Conservation (phyloP, 345 rosid genomes). For the Hypericum androsaemum region DNA sequence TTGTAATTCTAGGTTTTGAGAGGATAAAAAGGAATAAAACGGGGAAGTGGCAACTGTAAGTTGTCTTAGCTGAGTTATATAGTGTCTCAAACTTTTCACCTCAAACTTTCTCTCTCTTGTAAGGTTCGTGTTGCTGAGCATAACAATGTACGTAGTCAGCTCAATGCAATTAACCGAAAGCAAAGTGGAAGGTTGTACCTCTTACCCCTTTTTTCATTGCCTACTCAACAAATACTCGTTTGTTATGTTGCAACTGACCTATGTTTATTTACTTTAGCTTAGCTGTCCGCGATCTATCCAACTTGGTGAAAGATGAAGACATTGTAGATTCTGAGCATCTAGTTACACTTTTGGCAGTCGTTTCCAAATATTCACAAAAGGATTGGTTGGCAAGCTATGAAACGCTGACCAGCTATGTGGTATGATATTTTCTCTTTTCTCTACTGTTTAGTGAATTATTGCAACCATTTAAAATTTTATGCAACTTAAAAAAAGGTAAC, state of each 20-base stretch:
- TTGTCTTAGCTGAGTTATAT: not conserved
- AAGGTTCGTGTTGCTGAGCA: constrained; percentile 96
- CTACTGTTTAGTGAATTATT: not conserved
- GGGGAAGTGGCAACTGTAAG: not conserved
- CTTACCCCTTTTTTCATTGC: not conserved
- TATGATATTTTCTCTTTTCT: constrained; percentile 27
- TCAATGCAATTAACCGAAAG: constrained; percentile 87
- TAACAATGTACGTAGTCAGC: constrained; percentile 88
- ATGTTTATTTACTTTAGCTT: constrained; percentile 48
- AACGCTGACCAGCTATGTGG: constrained; percentile 87
- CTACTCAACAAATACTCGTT: not conserved
- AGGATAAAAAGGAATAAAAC: too few species aligned
- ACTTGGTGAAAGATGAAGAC: constrained; percentile 86
- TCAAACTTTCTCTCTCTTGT: constrained; percentile 2
- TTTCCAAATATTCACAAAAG: constrained; percentile 95
- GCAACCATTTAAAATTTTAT: not conserved
- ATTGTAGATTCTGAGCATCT: constrained; percentile 75
- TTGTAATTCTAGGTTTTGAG: too few species aligned
- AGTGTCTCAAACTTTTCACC: not conserved
- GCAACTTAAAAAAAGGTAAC: too few species aligned
- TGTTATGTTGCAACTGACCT: constrained; percentile 11
- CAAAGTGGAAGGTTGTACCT: constrained; percentile 82
- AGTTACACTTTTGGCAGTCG: constrained; percentile 70
- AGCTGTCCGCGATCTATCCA: constrained; percentile 97
- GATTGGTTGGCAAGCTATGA: constrained; percentile 95